Conservation (phyloP, 2,329 filamentous ascomycete species). For the Fusarium sp. region DNA sequence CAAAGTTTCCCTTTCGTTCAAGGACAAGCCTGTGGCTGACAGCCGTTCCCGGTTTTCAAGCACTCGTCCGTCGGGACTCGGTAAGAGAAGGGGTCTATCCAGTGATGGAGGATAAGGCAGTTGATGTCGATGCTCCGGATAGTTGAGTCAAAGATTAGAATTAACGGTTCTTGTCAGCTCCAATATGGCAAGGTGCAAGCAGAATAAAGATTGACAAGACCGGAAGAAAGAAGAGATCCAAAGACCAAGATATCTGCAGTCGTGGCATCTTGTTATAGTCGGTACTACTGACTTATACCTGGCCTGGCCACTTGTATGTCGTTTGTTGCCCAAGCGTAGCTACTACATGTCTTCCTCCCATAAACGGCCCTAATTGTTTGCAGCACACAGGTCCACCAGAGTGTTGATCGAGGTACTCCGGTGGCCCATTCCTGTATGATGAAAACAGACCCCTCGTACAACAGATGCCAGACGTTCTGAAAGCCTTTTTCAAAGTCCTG, state of each 20-base stretch:
- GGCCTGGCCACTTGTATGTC: slow-evolving; percentile 29
- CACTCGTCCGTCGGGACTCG: slow-evolving; percentile 34
- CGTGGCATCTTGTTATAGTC: slow-evolving; percentile 42
- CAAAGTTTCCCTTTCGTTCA: not conserved
- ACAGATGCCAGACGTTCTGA: slow-evolving; percentile 40
- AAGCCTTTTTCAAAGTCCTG: slow-evolving; percentile 25
- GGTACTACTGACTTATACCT: slow-evolving; percentile 44
- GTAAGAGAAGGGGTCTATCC: slow-evolving; percentile 13
- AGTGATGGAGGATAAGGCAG: not conserved
- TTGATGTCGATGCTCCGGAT: slow-evolving; percentile 5
- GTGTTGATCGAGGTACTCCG: slow-evolving; percentile 28
- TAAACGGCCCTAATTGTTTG: slow-evolving; percentile 36
- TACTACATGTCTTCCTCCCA: slow-evolving; percentile 21
- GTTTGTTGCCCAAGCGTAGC: slow-evolving; percentile 36
- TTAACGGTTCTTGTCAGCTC: slow-evolving; percentile 3
- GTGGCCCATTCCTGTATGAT: slow-evolving; percentile 22
- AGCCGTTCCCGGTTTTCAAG: slow-evolving; percentile 24
- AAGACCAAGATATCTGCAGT: slow-evolving; percentile 32
- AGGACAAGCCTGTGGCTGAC: slow-evolving; percentile 11
- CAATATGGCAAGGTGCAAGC: not conserved
- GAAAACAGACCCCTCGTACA: slow-evolving; percentile 37
- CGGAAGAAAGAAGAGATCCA: slow-evolving; percentile 16
- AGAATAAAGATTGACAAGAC: slow-evolving; percentile 14
- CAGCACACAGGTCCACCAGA: slow-evolving; percentile 27
- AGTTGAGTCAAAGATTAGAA: slow-evolving; percentile 9